Percentiles rank a stretch among this genome's conserved stretches.
These are phyloP conservation scores for Melaleuca quinquenervia DNA, from an alignment of 345 rosid species.

Conservation along the genomic window DNA sequence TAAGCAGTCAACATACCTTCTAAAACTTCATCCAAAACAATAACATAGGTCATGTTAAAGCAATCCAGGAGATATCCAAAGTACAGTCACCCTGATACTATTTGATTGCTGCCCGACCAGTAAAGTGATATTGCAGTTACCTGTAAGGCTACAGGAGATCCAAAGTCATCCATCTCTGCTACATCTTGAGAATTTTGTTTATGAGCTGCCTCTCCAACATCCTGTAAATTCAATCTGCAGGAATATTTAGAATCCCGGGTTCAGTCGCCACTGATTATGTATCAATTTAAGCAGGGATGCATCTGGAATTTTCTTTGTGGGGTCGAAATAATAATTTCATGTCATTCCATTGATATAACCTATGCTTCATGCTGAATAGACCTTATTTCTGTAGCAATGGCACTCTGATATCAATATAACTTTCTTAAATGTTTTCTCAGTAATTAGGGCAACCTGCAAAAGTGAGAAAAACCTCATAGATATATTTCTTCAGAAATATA, in stretches of 20 bases:
- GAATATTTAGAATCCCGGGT: background rate
- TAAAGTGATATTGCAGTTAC: slow-evolving; percentile 10
- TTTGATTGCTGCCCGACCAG: background rate
- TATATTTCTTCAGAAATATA: background rate
- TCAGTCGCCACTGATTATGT: background rate
- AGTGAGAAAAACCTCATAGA: background rate
- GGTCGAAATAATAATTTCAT: background rate
- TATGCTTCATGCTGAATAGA: background rate
- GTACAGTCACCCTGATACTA: background rate
- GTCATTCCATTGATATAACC: background rate
- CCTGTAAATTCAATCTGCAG: slow-evolving; percentile 48
- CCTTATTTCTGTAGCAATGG: background rate
- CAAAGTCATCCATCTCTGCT: slow-evolving; percentile 13
- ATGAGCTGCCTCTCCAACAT: slow-evolving; percentile 16
- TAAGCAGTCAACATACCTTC: background rate
- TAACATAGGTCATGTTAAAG: background rate
- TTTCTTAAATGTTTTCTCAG: background rate
- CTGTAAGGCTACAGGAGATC: slow-evolving; percentile 26
- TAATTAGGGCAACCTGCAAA: background rate
- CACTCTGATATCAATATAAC: background rate
- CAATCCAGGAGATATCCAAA: background rate
- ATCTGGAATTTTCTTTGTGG: background rate
- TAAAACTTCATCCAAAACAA: background rate
- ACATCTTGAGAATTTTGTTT: slow-evolving; percentile 11
- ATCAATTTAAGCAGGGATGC: background rate